Evolutionary conservation across 148 eudicot species (phyloP), one percentile per base, ranked within the genome.

Genomic region (Pouteria glomerata): DNA sequence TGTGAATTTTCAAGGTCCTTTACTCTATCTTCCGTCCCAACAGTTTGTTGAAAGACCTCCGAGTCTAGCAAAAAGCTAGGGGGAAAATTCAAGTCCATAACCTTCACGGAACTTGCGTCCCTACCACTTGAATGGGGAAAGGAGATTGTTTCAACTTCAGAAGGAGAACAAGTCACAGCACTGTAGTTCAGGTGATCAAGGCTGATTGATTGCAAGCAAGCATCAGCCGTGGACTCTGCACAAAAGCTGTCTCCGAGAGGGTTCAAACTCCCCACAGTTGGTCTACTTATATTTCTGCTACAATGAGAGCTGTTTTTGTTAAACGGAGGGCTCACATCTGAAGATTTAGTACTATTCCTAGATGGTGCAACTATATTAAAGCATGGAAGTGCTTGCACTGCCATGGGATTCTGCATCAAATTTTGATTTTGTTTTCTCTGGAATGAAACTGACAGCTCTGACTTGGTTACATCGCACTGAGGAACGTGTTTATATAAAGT

Each of bases 301-400:
- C 27, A 53, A 53, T 53, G 11, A 11, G 15, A 21, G 27, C 14
- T 23, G 27, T 21, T 53, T 53, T 27, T 27, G 23, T 53, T 21
- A 53, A 23, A 11, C 21, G 8, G 55, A 0, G 44, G 44, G 10
- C 44, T 39, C 44, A 5, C 44, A 5, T 5, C 5, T 4, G n/a
- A 42, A 19, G 39, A 33, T 59, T 73, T 73, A 31, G 69, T 65
- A 69, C 50, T 64, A 70, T 52, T 83, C 44, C 62, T 59, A 4
- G 70, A 62, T 45, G 62, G 30, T n/a, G 31, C 24, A 1, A 58
- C 58, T 34, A 44, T 50, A 37, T 62, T 33, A 11, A 74, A 63
- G 66, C 71, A 71, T 29, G 81, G 80, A 63, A 82, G 78, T 48
- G 76, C 85, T 73, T 73, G 86, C 74, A 77, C 78, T 53, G 71